Base-by-base conservation (phyloP, 2,329 filamentous ascomycete species). In the Apiospora arundinis region DNA sequence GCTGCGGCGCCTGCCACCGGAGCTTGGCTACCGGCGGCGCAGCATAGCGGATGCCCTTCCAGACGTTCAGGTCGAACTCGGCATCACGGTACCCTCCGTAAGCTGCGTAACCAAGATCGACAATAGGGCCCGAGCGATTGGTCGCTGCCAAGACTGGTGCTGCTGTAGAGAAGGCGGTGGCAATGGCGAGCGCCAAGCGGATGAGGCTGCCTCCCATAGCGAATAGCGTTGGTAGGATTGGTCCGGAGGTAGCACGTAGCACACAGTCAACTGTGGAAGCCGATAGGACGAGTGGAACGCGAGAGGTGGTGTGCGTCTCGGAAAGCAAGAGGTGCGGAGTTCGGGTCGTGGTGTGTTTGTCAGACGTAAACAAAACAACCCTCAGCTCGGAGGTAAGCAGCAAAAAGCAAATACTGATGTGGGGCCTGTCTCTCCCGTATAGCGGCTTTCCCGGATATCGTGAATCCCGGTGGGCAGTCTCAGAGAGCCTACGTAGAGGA, bases 11-110 rank as follows among this genome's bases (percentile, higher is more conserved):
- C 65, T 83, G 80, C 80, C 85, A 87, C 71, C 84, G 80, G 6
- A 85, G 78, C 14, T 78, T 74, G 23, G 84, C 85, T 0, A 80
- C 75, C 6, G 85, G 85, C 21, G 84, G 78, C 7, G 80, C 81
- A 1, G 83, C 85, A 72, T 83, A 87, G 44, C 83, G 79, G 68
- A 87, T 82, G 16, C 84, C 84, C 76, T 82, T 84, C 79, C 82
- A 87, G 40, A 82, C 76, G 70, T 87, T 85, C 18, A 86, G 69
- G 1, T 80, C 79, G 11, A 77, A 81, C 0, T 80, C 78, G 5
- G 76, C 23, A 72, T 86, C 81, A 56, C 81, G 78, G 45, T 77
- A 79, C 11, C 85, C 86, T 72, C 83, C 76, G 72, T 88, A 88
- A 25, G 78, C 77, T 11, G 80, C 81, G 70, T 88, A 88, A 5